Evolutionary conservation across 129 eudicot species (phyloP).

Genomic region (Calendula officinalis): DNA sequence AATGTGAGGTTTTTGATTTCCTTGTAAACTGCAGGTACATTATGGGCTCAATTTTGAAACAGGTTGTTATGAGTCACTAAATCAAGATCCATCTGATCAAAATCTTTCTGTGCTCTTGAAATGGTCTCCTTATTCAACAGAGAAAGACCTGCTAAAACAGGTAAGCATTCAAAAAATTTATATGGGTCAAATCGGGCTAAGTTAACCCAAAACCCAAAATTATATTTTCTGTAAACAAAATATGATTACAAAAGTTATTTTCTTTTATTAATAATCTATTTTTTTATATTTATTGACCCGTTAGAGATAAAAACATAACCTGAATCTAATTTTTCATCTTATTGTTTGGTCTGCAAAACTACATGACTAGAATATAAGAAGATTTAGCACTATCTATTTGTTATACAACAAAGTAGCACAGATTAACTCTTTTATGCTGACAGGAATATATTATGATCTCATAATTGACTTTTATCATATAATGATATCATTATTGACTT

Average conservation of each 20-base stretch:
- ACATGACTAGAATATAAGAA: not conserved
- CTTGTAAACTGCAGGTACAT: conserved; percentile 55
- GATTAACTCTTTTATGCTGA: not conserved
- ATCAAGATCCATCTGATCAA: conserved; percentile 30
- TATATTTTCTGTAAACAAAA: not conserved
- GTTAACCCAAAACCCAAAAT: not conserved
- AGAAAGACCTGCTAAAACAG: conserved; percentile 59
- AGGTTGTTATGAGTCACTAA: conserved; percentile 33
- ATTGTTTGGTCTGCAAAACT: not conserved
- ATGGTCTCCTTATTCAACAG: conserved; percentile 86
- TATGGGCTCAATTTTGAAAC: conserved; percentile 39
- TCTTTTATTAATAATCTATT: no score
- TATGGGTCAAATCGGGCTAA: not conserved
- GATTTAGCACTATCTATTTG: not conserved
- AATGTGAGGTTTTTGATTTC: conserved; percentile 4
- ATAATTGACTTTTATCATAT: not conserved
- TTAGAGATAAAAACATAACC: no score
- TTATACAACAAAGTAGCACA: not conserved
- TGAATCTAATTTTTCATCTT: not conserved
- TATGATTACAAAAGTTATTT: not conserved
- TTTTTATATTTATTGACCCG: no score
- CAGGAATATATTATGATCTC: not conserved
- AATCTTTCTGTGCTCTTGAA: conserved; percentile 61
- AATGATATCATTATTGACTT: not conserved
- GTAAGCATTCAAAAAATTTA: conserved; percentile 27